phyloP scores from a whole-genome alignment of 163 green algal species.

The Prototheca cutis region DNA sequence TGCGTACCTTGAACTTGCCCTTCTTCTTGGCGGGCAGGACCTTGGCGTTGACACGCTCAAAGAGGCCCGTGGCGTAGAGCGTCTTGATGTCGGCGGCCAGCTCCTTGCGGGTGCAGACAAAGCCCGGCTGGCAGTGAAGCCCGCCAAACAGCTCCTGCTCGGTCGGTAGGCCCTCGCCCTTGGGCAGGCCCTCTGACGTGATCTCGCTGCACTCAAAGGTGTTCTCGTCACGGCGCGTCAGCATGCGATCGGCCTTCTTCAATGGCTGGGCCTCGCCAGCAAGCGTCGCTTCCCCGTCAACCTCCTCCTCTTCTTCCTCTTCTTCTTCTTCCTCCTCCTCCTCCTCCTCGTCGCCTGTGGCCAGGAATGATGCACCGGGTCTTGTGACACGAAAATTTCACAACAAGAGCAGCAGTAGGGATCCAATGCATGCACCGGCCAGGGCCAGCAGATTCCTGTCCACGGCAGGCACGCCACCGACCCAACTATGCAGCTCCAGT shows the following conservation, averaged over 20 bases:
- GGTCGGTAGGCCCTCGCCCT: conserved; percentile 26
- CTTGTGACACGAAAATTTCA: too few species aligned
- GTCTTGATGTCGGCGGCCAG: conserved; percentile 38
- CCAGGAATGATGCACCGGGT: too few species aligned
- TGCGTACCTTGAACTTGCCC: conserved; percentile 21
- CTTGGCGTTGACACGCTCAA: conserved; percentile 35
- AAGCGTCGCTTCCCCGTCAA: conserved; percentile 3
- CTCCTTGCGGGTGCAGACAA: conserved; percentile 33
- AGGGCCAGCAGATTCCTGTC: too few species aligned
- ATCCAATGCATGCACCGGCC: too few species aligned
- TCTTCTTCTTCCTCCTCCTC: conserved; percentile 24
- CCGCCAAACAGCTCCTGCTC: conserved; percentile 46
- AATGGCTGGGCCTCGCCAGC: background rate
- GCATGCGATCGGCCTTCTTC: background rate
- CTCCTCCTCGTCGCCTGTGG: conserved; percentile 7
- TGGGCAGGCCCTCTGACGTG: conserved; percentile 19
- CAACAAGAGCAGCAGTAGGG: too few species aligned
- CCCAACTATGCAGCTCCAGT: too few species aligned
- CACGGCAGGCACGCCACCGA: too few species aligned
- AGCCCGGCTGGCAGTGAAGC: conserved; percentile 40
- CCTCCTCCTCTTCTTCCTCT: conserved; percentile 16
- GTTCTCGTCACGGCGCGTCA: background rate
- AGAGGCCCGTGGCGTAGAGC: conserved; percentile 35
- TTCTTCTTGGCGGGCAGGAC: conserved; percentile 29
- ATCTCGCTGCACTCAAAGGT: conserved; percentile 22